These are phyloP conservation scores for Backusella luteola DNA, from an alignment of 192 early-diverging fungal species.

Conservation along the genomic window DNA sequence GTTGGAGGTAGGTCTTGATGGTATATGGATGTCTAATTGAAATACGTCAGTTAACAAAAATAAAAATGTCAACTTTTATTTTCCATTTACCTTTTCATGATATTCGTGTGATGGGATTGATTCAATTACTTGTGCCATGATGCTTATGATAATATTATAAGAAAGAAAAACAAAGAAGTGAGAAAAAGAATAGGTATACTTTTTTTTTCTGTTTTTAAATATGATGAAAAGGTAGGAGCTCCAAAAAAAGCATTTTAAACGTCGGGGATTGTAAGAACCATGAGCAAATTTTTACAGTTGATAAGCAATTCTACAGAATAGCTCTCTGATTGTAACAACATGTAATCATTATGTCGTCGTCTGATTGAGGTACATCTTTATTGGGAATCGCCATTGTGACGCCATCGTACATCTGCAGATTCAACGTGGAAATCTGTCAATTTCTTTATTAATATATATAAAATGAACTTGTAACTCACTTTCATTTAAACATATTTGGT, in stretches of 20 bases:
- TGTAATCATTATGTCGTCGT: not conserved
- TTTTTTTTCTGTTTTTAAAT: not conserved
- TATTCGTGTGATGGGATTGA: not conserved
- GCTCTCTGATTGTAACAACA: not conserved
- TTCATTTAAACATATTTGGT: constrained; percentile 1
- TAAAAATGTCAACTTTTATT: not conserved
- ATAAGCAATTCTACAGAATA: not conserved
- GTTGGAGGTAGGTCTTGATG: not conserved
- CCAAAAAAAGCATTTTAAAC: not conserved
- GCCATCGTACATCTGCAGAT: not conserved
- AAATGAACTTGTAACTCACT: not conserved
- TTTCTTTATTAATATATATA: not conserved
- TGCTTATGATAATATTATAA: not conserved
- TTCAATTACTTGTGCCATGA: not conserved
- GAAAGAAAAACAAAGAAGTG: not conserved
- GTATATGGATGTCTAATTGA: not conserved
- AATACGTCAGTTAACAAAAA: not conserved
- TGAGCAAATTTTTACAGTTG: not conserved
- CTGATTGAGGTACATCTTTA: not conserved
- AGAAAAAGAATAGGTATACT: not conserved
- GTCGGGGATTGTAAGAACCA: not conserved
- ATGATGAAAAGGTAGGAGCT: not conserved
- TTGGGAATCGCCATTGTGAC: not conserved
- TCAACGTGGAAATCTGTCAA: not conserved
- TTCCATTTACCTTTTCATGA: not conserved